phyloP scores from a whole-genome alignment of 2,329 filamentous ascomycete species.

The Sporothrix humicola region DNA sequence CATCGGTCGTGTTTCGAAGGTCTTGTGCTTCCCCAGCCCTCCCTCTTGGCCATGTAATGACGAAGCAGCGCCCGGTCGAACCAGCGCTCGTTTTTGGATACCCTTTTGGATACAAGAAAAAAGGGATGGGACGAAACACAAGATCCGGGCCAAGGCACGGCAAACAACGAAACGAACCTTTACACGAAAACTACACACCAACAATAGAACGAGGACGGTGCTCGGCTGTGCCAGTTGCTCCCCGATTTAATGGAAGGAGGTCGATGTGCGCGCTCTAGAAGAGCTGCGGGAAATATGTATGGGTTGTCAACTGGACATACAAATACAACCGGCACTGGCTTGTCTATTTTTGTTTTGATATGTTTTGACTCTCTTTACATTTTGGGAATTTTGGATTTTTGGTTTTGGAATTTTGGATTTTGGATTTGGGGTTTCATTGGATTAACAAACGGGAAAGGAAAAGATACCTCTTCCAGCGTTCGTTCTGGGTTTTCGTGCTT shows the following conservation, averaged over 20 bases:
- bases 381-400: not conserved
- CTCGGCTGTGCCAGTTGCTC: constrained; percentile 26
- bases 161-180: not conserved
- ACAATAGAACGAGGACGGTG: constrained; percentile 20
- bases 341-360: constrained; percentile 4
- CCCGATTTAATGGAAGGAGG: constrained; percentile 29
- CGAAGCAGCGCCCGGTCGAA: not conserved
- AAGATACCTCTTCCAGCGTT: constrained; percentile 34
- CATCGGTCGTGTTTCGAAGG: not conserved
- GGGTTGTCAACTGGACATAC: constrained; percentile 8
- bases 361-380: not conserved
- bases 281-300: constrained; percentile 21
- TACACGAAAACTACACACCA: not conserved
- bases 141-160: not conserved
- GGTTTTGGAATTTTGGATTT: not conserved
- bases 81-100: not conserved
- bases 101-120: not conserved
- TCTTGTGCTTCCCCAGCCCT: not conserved
- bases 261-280: constrained; percentile 30
- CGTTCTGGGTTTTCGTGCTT: not conserved
- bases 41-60: constrained; percentile 13
- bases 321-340: not conserved
- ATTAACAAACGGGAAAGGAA: constrained; percentile 19
- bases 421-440: no score
- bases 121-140: not conserved